phyloP scores from a whole-genome alignment of 257 asterid species.

The Gynochthodes officinalis region DNA sequence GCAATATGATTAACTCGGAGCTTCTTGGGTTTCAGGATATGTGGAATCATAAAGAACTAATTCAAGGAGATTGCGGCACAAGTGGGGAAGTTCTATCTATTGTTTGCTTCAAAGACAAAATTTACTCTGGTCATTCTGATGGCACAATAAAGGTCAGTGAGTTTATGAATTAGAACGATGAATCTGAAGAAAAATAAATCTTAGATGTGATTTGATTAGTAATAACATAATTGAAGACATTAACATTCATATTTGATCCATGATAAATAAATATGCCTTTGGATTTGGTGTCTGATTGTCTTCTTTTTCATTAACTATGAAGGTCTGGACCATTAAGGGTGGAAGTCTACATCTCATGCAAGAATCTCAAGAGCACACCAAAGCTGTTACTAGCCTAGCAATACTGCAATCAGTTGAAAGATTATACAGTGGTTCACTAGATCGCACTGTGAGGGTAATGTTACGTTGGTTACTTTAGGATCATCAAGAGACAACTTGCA shows the following conservation, averaged over 20 bases:
- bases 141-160: slow-evolving; percentile 66
- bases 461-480: slow-evolving; percentile 2
- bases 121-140: slow-evolving; percentile 80
- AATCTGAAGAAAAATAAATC: background rate
- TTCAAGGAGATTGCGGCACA: slow-evolving; percentile 56
- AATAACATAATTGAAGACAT: background rate
- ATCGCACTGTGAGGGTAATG: slow-evolving; percentile 68
- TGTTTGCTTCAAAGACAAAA: slow-evolving; percentile 48
- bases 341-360: slow-evolving; percentile 47
- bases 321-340: slow-evolving; percentile 63
- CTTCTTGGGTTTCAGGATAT: slow-evolving; percentile 51
- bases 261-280: background rate
- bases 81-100: slow-evolving; percentile 68
- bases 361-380: slow-evolving; percentile 64
- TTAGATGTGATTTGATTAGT: background rate
- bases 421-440: slow-evolving; percentile 83
- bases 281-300: background rate
- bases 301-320: slow-evolving; percentile 7
- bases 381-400: slow-evolving; percentile 64
- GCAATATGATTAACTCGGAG: slow-evolving; percentile 1
- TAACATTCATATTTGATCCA: background rate
- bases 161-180: background rate
- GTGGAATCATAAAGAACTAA: slow-evolving; percentile 62
- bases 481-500: background rate
- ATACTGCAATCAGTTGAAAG: slow-evolving; percentile 50